Conservation (phyloP, 1,139 yeast species). For the Suhomyces coccinellae region DNA sequence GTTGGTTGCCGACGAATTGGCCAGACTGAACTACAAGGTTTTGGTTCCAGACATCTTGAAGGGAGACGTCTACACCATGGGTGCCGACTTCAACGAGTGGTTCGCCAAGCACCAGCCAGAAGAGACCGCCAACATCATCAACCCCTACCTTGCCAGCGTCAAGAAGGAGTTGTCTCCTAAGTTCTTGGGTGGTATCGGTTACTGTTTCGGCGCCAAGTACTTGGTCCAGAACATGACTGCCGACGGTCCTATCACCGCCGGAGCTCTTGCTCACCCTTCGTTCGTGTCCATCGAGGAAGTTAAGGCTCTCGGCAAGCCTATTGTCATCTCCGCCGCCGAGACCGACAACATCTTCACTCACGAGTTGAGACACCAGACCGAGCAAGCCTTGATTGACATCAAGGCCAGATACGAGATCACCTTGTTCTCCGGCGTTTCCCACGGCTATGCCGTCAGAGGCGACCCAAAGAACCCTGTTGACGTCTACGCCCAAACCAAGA, state of each 20-base stretch:
- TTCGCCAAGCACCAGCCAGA: conserved; percentile 51
- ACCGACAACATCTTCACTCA: conserved; percentile 59
- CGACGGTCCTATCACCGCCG: conserved; percentile 53
- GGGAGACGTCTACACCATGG: conserved; percentile 46
- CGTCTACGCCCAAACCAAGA: conserved; percentile 70
- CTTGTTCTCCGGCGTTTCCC: conserved; percentile 60
- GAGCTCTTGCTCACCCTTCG: conserved; percentile 82
- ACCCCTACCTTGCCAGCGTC: conserved; percentile 45
- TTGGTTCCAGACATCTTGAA: conserved; percentile 72
- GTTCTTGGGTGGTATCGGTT: conserved; percentile 64
- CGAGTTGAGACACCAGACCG: conserved; percentile 63
- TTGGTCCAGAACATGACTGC: conserved; percentile 53
- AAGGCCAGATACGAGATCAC: conserved; percentile 54
- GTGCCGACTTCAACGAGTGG: conserved; percentile 50
- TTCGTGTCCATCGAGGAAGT: conserved; percentile 65
- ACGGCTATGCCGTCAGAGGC: conserved; percentile 77
- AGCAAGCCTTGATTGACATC: conserved; percentile 50
- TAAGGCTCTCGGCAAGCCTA: conserved; percentile 55
- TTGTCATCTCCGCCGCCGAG: conserved; percentile 73
- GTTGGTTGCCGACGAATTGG: conserved; percentile 70
- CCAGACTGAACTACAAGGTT: conserved; percentile 57
- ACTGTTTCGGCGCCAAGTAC: conserved; percentile 83
- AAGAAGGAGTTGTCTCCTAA: conserved; percentile 48
- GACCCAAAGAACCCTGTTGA: conserved; percentile 56
- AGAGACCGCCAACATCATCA: conserved; percentile 39